Base-by-base conservation (phyloP, 768 basidiomycete genomes). In the Mycena venus region DNA sequence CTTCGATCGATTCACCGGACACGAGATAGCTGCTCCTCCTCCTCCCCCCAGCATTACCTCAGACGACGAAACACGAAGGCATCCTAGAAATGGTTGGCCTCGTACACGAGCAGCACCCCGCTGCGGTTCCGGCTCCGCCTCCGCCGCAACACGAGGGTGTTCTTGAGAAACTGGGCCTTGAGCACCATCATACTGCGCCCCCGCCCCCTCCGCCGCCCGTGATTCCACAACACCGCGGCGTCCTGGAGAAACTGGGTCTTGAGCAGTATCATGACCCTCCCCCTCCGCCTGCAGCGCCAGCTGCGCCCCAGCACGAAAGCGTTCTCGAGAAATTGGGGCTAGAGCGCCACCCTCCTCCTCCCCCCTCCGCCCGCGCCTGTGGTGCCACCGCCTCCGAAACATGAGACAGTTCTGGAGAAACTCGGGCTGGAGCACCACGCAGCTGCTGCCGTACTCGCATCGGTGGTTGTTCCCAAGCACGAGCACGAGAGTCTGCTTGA, bases 81-180 rank as follows among this genome's bases (percentile, higher is more conserved):
- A 38, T 67, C 31, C 58, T 72, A 4, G 71, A 67, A 51, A 34
- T 34, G 38, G 29, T 72, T 14, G 58, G 58, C 3, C 34, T 62
- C 3, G 64, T 21, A 32, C 70, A 65, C 25, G 40, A 58, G 15
- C 19, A 34, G 19, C 3, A 58, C 23, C 34, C 56, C 34, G 36
- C 23, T 2, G 58, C 14, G 9, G 32, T 32, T 5, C 42, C 71
- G 4, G 31, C 71, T 4, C 63, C 71, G 19, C 53, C 70, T 10
- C 70, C 70, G 25, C 70, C 62, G 2, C 59, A 61, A 42, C 58
- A 51, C n/a, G 70, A 71, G 19, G 19, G 70, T 38, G 12, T 71
- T 36, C 42, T 69, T 25, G 58, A 68, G 38, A 68, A 68, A 44
- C 42, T 61, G 10, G 68, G 68, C 15, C 36, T 67, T 5, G 66